phyloP scores from a whole-genome alignment of 257 asterid species.

The Solanum ahanhuiri region DNA sequence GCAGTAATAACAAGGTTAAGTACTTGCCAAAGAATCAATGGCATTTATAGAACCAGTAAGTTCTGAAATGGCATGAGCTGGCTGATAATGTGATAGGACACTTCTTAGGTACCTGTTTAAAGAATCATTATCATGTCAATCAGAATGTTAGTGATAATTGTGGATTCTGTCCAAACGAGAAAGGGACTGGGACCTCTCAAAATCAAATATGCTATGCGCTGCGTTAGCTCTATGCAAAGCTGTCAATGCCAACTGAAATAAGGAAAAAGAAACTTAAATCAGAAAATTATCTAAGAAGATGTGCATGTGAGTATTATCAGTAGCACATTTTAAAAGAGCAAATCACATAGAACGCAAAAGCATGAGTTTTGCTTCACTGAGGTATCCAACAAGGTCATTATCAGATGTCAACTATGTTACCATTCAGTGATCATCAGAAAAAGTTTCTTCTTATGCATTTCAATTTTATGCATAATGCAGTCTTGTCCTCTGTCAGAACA shows the following conservation, averaged over 20 bases:
- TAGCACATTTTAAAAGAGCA: background rate
- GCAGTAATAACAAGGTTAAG: background rate
- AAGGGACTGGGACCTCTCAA: constrained; percentile 51
- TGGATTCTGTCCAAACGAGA: background rate
- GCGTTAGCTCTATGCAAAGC: constrained; percentile 59
- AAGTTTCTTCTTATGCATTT: background rate
- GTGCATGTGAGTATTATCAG: background rate
- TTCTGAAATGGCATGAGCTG: constrained; percentile 43
- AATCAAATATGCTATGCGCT: constrained; percentile 38
- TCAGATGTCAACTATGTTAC: background rate
- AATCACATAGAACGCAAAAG: background rate
- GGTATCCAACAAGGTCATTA: background rate
- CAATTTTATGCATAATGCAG: background rate
- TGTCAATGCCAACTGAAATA: constrained; percentile 76
- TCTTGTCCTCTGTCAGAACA: background rate
- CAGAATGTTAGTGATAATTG: background rate
- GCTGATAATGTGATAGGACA: constrained; percentile 55
- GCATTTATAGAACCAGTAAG: constrained; percentile 31
- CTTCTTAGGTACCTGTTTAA: constrained; percentile 50
- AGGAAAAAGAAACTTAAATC: background rate
- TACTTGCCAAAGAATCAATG: constrained; percentile 54
- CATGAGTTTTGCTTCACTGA: background rate
- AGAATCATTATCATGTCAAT: constrained; percentile 10
- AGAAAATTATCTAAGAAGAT: background rate
- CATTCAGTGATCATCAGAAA: background rate